Conservation (phyloP, 2,329 filamentous ascomycete species). For the Aureobasidium sp. region DNA sequence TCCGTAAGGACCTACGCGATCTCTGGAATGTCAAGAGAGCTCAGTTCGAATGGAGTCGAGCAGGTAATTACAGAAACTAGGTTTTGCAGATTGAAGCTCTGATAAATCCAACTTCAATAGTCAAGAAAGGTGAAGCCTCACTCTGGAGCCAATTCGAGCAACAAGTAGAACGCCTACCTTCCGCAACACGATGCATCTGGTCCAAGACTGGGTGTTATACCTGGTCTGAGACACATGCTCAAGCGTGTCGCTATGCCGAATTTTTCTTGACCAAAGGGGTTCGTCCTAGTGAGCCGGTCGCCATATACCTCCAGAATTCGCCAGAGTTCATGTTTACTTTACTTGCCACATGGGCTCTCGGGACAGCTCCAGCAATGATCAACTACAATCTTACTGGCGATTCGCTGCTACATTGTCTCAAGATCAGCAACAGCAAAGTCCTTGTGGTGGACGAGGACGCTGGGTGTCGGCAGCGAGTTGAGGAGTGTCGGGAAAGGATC, state of each 20-base stretch:
- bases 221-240: conserved; percentile 50
- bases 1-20: conserved; percentile 52
- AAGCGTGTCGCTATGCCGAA: conserved; percentile 54
- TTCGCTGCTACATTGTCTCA: conserved; percentile 30
- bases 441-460: conserved; percentile 42
- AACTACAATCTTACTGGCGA: conserved; percentile 32
- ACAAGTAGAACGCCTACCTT: conserved; percentile 30
- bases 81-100: not conserved
- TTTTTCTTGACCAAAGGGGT: conserved; percentile 46
- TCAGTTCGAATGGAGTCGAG: conserved; percentile 41
- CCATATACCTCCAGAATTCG: conserved; percentile 30
- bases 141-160: conserved; percentile 61
- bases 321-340: conserved; percentile 30
- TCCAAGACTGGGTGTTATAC: conserved; percentile 56
- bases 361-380: conserved; percentile 29
- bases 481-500: conserved; percentile 43
- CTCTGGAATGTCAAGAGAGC: conserved; percentile 40
- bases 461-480: conserved; percentile 50
- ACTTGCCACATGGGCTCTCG: conserved; percentile 25
- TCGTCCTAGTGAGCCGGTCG: conserved; percentile 28
- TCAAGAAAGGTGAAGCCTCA: conserved; percentile 48
- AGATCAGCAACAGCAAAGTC: conserved; percentile 35
- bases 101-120: conserved; percentile 21
- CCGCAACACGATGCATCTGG: conserved; percentile 55
- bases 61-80: conserved; percentile 32